Base-by-base conservation (phyloP, 805 yeast genomes). In the Teunomyces atbi region DNA sequence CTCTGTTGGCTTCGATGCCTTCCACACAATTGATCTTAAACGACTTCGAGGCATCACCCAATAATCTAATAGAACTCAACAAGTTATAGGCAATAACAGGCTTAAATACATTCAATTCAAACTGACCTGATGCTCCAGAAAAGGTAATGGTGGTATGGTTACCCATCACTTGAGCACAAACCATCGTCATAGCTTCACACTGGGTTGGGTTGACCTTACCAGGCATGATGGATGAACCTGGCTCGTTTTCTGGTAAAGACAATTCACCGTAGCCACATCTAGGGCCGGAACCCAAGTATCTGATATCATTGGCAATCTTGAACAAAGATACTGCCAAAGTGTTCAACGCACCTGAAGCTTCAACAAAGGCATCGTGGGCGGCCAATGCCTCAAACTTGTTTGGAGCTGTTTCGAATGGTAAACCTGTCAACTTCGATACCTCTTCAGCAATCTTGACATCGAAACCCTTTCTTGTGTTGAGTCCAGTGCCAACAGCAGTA, bases 221-320 rank as follows among this genome's bases (percentile, higher is more conserved):
- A 6, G 73, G 73, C 73, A 67, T 67, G 48, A 67, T 67, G n/a
- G 69, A 64, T 46, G 71, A 67, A 42, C 73, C 73, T 7, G 73
- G 73, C 49, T 67, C 73, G 50, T 66, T 66, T 50, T 66, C 71
- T 12, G 73, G 73, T 50, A 67, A 60, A 15, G 66, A 52, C 53
- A 67, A 64, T 54, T 67, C 73, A 6, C 73, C 73, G 56, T 67
- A 67, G 15, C 73, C 73, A 53, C 73, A 67, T 56, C 73, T 59
- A 27, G 73, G 73, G 40, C 73, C 73, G 6, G 69, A 64, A 19
- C 73, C 73, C 52, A 67, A 60, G 61, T 67, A 67, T 52, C 73
- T 57, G 51, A 67, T 65, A 49, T 67, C 73, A 53, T 67, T 65
- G 48, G 73, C 70, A 42, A 67, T 67, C 59, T 67, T 67, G 61